A percentile compares a stretch with the other conserved stretches of the same genome.
Conservation (phyloP, 2,329 filamentous ascomycete species). For the Arthrinium puccinioides region DNA sequence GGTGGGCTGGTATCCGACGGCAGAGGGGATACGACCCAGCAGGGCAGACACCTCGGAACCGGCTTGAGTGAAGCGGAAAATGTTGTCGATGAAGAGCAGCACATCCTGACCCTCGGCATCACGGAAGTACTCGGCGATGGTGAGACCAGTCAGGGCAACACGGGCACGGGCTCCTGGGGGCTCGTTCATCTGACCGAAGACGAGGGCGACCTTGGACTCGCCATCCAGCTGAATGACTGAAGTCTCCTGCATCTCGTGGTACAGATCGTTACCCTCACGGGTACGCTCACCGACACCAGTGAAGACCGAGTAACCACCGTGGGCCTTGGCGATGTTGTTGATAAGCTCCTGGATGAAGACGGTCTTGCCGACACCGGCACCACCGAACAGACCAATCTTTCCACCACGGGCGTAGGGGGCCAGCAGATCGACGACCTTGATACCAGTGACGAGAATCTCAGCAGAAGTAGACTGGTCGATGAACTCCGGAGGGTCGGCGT, state of each 20-base stretch:
- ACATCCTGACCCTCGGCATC: slow-evolving; percentile 80
- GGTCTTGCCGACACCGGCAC: slow-evolving; percentile 99
- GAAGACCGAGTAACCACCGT: slow-evolving; percentile 99
- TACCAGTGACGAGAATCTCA: slow-evolving; percentile 96
- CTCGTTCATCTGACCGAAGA: slow-evolving; percentile 99
- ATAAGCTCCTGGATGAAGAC: slow-evolving; percentile 99
- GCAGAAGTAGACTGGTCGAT: slow-evolving; percentile 92
- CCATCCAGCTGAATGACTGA: slow-evolving; percentile 98
- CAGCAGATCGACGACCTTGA: slow-evolving; percentile 99
- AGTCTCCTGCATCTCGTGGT: slow-evolving; percentile 99
- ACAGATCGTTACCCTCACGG: slow-evolving; percentile 99
- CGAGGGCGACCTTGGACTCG: slow-evolving; percentile 98
- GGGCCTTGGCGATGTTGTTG: slow-evolving; percentile 99
- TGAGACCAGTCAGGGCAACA: slow-evolving; percentile 92
- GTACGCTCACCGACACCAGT: slow-evolving; percentile 99
- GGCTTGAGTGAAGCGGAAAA: slow-evolving; percentile 99
- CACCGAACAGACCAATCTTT: slow-evolving; percentile 99
- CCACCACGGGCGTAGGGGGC: slow-evolving; percentile 99
- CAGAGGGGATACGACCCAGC: slow-evolving; percentile 98
- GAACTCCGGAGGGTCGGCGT: slow-evolving; percentile 89
- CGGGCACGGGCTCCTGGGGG: slow-evolving; percentile 98
- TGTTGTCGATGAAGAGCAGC: slow-evolving; percentile 99
- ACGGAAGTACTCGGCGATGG: slow-evolving; percentile 78
- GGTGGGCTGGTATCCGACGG: slow-evolving; percentile 99
- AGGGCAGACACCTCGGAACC: slow-evolving; percentile 99